phyloP scores from a whole-genome alignment of 371 early-diverging fungal species.

The Batkoa obscura region DNA sequence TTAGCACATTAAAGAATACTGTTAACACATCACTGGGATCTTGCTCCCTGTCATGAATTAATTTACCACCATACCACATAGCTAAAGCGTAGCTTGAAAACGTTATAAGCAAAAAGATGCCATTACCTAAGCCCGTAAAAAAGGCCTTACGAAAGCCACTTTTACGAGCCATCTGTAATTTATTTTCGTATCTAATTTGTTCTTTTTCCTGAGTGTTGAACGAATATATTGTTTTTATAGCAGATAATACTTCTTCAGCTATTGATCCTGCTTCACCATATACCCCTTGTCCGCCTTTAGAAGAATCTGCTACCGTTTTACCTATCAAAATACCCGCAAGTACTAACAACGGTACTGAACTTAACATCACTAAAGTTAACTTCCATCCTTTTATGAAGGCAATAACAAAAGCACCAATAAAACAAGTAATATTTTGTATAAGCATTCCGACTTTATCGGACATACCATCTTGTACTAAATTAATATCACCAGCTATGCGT shows the following conservation, averaged over 20 bases:
- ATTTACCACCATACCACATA: constrained; percentile 53
- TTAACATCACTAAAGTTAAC: neutral
- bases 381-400: constrained; percentile 8
- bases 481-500: constrained; percentile 32
- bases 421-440: constrained; percentile 27
- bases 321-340: neutral
- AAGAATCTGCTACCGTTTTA: constrained; percentile 23
- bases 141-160: constrained; percentile 22
- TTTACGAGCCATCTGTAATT: constrained; percentile 22
- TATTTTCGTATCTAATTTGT: constrained; percentile 25
- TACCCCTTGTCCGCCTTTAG: constrained; percentile 12
- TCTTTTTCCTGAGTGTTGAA: constrained; percentile 54
- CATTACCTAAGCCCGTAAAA: constrained; percentile 32
- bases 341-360: neutral
- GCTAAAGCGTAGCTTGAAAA: constrained; percentile 34
- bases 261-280: constrained; percentile 48
- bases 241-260: constrained; percentile 58
- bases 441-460: constrained; percentile 38
- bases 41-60: constrained; percentile 22
- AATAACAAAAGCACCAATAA: constrained; percentile 31
- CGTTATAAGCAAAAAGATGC: constrained; percentile 9
- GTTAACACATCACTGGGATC: constrained; percentile 25
- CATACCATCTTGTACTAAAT: constrained; percentile 33
- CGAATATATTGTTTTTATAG: constrained; percentile 63
- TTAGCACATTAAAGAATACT: constrained; percentile 43